Conservation (phyloP, 2,329 filamentous ascomycete genomes). For the Penicillium sp. region DNA sequence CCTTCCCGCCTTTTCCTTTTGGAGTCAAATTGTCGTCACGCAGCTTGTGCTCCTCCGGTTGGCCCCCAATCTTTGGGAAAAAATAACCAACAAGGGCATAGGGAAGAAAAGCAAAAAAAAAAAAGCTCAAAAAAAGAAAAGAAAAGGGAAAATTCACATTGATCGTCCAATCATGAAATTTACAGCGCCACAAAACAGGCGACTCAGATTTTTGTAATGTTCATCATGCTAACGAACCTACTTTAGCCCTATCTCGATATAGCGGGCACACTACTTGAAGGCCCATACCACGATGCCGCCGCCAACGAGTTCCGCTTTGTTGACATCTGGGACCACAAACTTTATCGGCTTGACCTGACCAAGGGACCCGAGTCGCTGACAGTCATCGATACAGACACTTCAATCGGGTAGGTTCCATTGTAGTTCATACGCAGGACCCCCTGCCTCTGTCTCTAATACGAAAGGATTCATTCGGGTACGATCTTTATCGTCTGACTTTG, state of each 20-base stretch:
- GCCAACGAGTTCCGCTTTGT: conserved; percentile 49
- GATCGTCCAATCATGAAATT: conserved; percentile 18
- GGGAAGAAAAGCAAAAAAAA: conserved; percentile 6
- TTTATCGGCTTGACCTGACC: conserved; percentile 71
- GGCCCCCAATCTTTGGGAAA: background rate
- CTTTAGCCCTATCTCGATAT: conserved; percentile 46
- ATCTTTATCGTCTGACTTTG: conserved; percentile 30
- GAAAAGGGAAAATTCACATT: background rate
- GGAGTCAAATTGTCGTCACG: conserved; percentile 23
- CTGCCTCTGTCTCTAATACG: background rate
- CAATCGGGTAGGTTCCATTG: conserved; percentile 52
- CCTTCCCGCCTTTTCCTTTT: background rate
- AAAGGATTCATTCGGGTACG: background rate
- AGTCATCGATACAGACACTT: conserved; percentile 60
- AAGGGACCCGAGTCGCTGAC: conserved; percentile 63
- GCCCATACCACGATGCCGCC: conserved; percentile 44
- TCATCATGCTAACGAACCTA: background rate
- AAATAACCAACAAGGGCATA: background rate
- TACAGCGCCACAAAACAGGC: background rate
- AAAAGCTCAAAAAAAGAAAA: background rate
- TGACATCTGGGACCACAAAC: conserved; percentile 76
- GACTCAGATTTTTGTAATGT: background rate
- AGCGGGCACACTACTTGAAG: conserved; percentile 46
- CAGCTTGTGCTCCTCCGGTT: background rate
- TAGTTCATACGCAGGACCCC: background rate